A percentile compares a stretch with the other conserved stretches of the same genome.
phyloP scores from a whole-genome alignment of 345 rosid species.

The Garcia nutans region DNA sequence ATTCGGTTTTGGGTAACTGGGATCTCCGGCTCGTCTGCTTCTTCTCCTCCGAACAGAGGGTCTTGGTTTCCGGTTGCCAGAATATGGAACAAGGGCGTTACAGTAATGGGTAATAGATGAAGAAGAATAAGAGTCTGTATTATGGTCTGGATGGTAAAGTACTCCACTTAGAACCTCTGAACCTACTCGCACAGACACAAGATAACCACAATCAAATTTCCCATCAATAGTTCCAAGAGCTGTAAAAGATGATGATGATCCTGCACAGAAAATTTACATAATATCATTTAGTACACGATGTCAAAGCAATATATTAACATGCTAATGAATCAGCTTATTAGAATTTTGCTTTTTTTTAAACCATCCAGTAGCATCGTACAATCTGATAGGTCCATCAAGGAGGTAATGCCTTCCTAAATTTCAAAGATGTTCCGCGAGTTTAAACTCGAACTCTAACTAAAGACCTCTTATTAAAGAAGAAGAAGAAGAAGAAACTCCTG shows the following conservation, averaged over 20 bases:
- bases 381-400: no score
- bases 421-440: no score
- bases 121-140: slow-evolving; percentile 25
- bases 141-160: slow-evolving; percentile 64
- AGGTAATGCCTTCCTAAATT: no score
- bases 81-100: slow-evolving; percentile 40
- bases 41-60: slow-evolving; percentile 43
- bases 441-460: no score
- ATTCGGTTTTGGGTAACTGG: slow-evolving; percentile 86
- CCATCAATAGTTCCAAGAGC: slow-evolving; percentile 78
- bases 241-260: slow-evolving; percentile 36
- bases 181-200: slow-evolving; percentile 71
- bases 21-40: slow-evolving; percentile 69
- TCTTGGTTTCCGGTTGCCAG: slow-evolving; percentile 4
- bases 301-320: neutral
- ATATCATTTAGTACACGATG: neutral
- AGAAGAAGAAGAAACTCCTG: no score
- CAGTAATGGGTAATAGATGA: slow-evolving; percentile 7
- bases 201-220: slow-evolving; percentile 85
- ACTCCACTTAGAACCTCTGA: slow-evolving; percentile 80
- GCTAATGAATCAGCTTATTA: neutral
- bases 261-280: slow-evolving; percentile 10
- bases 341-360: no score
- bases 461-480: no score
- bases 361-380: no score